These are phyloP conservation scores for Scenedesmus sp. DNA, from an alignment of 163 green algal genomes.

Conservation along the genomic window DNA sequence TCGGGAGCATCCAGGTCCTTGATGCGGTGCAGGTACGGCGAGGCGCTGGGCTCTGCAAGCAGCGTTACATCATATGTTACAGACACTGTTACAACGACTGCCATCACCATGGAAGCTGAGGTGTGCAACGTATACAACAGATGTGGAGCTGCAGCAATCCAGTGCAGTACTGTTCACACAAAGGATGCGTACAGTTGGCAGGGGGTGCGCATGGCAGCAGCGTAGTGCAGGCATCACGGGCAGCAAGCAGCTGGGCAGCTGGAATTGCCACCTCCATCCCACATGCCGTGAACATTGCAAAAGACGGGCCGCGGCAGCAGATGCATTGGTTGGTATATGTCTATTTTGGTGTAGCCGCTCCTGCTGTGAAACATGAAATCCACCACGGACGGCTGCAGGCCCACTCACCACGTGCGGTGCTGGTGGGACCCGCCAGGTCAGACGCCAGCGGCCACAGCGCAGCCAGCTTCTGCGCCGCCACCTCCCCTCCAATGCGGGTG, in stretches of 20 bases:
- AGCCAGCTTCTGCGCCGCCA: not conserved
- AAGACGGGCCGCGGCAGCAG: too few relatives aligned
- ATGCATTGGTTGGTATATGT: too few relatives aligned
- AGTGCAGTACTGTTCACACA: not conserved
- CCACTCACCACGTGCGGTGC: not conserved
- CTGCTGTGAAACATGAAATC: not conserved
- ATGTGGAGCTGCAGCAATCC: not conserved
- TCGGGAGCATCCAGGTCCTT: slow-evolving; percentile 16
- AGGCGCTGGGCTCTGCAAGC: not conserved
- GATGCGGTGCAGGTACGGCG: slow-evolving; percentile 25
- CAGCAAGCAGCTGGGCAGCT: not conserved
- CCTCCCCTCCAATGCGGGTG: not conserved
- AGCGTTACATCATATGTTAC: not conserved
- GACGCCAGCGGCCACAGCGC: slow-evolving; percentile 1
- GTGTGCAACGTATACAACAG: too few relatives aligned
- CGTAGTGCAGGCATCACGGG: not conserved
- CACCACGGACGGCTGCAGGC: too few relatives aligned
- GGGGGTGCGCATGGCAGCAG: not conserved
- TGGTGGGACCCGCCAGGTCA: not conserved
- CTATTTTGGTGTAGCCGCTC: too few relatives aligned
- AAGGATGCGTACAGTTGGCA: too few relatives aligned
- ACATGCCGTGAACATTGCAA: too few relatives aligned
- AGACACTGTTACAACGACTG: not conserved
- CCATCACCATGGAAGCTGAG: too few relatives aligned
- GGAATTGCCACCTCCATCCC: not conserved